phyloP scores from a whole-genome alignment of 805 yeast species.

The Kodamaea sagamina region DNA sequence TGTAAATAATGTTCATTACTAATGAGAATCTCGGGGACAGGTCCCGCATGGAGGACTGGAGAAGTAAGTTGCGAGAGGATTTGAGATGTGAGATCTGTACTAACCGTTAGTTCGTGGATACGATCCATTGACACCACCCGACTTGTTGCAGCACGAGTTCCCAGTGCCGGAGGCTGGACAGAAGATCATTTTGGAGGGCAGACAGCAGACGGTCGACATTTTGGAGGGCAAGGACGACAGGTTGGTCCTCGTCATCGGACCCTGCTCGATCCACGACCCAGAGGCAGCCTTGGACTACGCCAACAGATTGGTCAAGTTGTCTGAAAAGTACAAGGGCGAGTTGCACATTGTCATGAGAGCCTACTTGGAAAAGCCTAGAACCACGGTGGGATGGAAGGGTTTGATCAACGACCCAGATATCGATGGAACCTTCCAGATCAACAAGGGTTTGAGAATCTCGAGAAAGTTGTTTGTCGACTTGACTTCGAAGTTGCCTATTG shows the following conservation, averaged over 20 bases:
- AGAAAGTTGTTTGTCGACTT: conserved; percentile 83
- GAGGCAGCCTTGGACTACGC: conserved; percentile 90
- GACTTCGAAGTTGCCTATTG: conserved; percentile 86
- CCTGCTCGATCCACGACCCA: conserved; percentile 96
- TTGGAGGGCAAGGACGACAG: conserved; percentile 85
- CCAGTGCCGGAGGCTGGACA: conserved; percentile 64
- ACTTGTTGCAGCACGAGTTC: conserved; percentile 81
- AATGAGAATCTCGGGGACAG: conserved; percentile 87
- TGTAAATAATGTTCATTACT: conserved; percentile 68
- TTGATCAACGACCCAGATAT: conserved; percentile 96
- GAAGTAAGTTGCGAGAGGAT: conserved; percentile 39
- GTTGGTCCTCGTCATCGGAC: conserved; percentile 87
- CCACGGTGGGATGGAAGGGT: conserved; percentile 99
- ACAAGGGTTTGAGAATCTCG: conserved; percentile 88
- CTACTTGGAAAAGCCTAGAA: conserved; percentile 95
- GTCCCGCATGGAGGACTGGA: conserved; percentile 57
- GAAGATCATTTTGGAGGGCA: conserved; percentile 68
- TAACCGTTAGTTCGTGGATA: conserved; percentile 60
- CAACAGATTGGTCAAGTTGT: conserved; percentile 55
- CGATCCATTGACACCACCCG: conserved; percentile 96
- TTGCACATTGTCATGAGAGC: conserved; percentile 94
- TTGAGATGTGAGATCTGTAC: background rate
- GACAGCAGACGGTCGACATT: conserved; percentile 72
- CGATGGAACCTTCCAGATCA: conserved; percentile 88
- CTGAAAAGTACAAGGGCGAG: conserved; percentile 69